A percentile compares a stretch with the other conserved stretches of the same genome.
These are phyloP conservation scores for Uncinocarpus reesii DNA, from an alignment of 2,329 filamentous ascomycete genomes.

Conservation along the genomic window DNA sequence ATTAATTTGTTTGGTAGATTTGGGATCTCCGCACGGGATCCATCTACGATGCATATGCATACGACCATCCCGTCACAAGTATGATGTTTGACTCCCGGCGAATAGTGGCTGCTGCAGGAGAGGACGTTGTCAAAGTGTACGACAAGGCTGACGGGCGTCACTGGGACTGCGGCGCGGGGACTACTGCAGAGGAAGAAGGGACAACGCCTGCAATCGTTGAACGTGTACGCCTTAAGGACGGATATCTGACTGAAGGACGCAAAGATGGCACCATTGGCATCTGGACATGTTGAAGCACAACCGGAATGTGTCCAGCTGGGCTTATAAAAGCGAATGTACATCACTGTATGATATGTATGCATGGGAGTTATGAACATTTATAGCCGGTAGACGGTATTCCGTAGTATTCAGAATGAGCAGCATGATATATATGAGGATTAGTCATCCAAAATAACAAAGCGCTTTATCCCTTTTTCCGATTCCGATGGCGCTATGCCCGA, in stretches of 20 bases:
- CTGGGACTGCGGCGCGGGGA: constrained; percentile 89
- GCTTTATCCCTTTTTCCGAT: no score
- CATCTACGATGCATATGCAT: constrained; percentile 91
- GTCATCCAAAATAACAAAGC: no score
- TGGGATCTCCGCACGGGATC: constrained; percentile 96
- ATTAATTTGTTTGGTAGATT: constrained; percentile 52
- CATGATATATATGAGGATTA: no score
- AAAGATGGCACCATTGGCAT: constrained; percentile 79
- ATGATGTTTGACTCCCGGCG: constrained; percentile 94
- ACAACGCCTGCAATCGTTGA: constrained; percentile 63
- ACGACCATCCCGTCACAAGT: constrained; percentile 79
- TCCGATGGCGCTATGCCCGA: background rate
- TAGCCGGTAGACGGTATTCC: no score
- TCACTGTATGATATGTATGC: constrained; percentile 1
- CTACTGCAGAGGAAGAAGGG: constrained; percentile 53
- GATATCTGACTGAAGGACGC: constrained; percentile 84
- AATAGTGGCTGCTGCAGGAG: constrained; percentile 81
- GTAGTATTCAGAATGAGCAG: no score
- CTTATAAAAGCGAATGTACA: no score
- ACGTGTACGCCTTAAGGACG: constrained; percentile 80
- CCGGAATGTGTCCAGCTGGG: background rate
- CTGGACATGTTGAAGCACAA: constrained; percentile 58
- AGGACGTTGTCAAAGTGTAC: constrained; percentile 93
- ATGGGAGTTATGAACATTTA: no score
- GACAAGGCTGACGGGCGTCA: constrained; percentile 93